Base-by-base conservation (phyloP, 1,139 yeast genomes). In the Debaryomyces subglobosus region DNA sequence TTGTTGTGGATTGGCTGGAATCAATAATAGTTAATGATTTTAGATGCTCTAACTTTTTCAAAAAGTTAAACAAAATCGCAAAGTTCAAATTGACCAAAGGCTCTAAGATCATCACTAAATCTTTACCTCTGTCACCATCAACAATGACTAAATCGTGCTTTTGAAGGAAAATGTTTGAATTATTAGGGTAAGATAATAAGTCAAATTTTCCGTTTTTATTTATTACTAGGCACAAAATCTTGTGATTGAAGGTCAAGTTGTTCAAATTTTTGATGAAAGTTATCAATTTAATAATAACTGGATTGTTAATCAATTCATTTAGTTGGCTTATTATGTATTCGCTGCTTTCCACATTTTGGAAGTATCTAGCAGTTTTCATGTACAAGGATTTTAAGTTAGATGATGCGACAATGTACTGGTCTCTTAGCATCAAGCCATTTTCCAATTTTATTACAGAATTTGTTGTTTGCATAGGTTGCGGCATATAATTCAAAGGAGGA, bases 51-150 rank as follows among this genome's bases (percentile, higher is more conserved):
- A 85, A 80, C 63, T 87, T 86, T 65, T 86, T 86, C 61, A 87
- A 69, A 59, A 89, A 86, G 65, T 91, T 91, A 63, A 94, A 81
- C 53, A 89, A 77, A 34, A 89, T 82, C 1, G 96, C 97, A 59
- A 72, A 67, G 50, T 74, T 70, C 50, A 76, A 65, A 53, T 66
- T 69, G 20, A 74, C 71, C 52, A 74, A 62, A 0, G 81, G 80
- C 47, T 74, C 77, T 44, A 74, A 64, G 49, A 77, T 73, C 80
- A 75, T 74, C n/a, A 74, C 81, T 52, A 76, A 62, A 56, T 77
- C 81, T 53, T 75, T 76, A 7, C 81, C 81, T 51, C 81, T 64
- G 57, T 77, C 81, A 27, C 81, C 81, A 60, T 77, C 81, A 33
- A 76, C 79, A 23, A 76, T 72, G 4, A 76, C 79, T 62, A 77